These are phyloP conservation scores for Psilocybe subaeruginosa DNA, from an alignment of 768 basidiomycete species.

Conservation along the genomic window DNA sequence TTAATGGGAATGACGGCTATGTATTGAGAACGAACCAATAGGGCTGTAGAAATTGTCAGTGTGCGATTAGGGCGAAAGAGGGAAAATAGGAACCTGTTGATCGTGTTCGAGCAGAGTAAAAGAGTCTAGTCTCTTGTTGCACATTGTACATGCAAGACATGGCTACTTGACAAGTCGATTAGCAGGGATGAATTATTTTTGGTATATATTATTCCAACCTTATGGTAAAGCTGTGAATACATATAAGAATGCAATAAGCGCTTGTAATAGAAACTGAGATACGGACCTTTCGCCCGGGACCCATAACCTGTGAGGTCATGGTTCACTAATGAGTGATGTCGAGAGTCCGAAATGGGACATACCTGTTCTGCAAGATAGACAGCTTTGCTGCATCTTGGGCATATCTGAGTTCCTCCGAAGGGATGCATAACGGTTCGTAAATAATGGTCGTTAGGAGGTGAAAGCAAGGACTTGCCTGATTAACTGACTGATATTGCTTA, in stretches of 20 bases:
- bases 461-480: slow-evolving; percentile 19
- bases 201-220: slow-evolving; percentile 40
- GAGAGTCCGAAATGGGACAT: slow-evolving; percentile 18
- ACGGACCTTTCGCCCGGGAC: slow-evolving; percentile 85
- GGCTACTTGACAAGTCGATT: slow-evolving; percentile 44
- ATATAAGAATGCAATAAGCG: slow-evolving; percentile 1
- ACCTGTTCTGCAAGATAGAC: slow-evolving; percentile 94
- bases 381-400: slow-evolving; percentile 72
- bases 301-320: slow-evolving; percentile 61
- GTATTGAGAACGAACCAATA: slow-evolving; percentile 46
- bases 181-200: not conserved
- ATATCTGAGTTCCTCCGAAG: slow-evolving; percentile 71
- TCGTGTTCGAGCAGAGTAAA: slow-evolving; percentile 81
- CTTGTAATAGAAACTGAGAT: slow-evolving; percentile 3
- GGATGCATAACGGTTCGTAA: slow-evolving; percentile 56
- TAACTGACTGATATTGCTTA: slow-evolving; percentile 23
- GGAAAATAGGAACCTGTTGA: slow-evolving; percentile 57
- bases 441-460: slow-evolving; percentile 7
- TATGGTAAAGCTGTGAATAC: slow-evolving; percentile 70
- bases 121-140: slow-evolving; percentile 81
- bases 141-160: slow-evolving; percentile 78
- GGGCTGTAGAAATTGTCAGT: slow-evolving; percentile 34
- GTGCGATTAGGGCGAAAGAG: not conserved
- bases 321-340: not conserved
- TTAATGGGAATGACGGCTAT: not conserved